phyloP scores from a whole-genome alignment of 1,139 yeast species.

The Geotrichum klebahnii region DNA sequence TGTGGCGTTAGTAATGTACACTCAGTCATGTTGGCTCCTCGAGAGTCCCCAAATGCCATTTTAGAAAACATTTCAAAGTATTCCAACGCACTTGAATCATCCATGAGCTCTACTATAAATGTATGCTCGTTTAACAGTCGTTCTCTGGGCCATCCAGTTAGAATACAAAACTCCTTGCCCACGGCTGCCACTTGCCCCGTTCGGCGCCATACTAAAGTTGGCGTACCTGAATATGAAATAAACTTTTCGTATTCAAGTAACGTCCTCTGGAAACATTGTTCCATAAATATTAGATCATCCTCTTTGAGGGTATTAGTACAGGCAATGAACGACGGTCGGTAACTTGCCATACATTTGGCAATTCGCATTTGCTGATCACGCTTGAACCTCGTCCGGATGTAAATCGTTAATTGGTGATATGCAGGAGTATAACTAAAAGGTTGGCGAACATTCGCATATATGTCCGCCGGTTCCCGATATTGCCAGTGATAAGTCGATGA shows the following conservation, averaged over 20 bases:
- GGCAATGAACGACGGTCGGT: constrained; percentile 88
- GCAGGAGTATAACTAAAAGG: constrained; percentile 91
- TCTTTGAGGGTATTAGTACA: constrained; percentile 84
- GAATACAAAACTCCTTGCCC: constrained; percentile 80
- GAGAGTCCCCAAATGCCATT: constrained; percentile 87
- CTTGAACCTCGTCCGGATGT: constrained; percentile 67
- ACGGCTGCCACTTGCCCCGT: constrained; percentile 93
- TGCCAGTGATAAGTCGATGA: constrained; percentile 9
- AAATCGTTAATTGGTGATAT: constrained; percentile 74
- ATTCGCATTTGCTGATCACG: constrained; percentile 69
- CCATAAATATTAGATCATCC: constrained; percentile 89
- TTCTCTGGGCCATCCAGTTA: constrained; percentile 82
- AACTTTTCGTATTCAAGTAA: constrained; percentile 79
- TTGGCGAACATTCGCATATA: constrained; percentile 33
- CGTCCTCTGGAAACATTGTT: constrained; percentile 89
- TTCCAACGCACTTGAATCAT: constrained; percentile 78
- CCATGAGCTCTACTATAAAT: constrained; percentile 84
- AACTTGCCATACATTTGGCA: constrained; percentile 85
- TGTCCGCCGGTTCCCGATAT: constrained; percentile 32
- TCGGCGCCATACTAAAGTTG: constrained; percentile 90
- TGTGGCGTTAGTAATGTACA: constrained; percentile 68
- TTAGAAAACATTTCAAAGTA: constrained; percentile 80
- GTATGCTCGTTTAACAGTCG: constrained; percentile 53
- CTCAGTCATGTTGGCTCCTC: constrained; percentile 80
- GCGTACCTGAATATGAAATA: constrained; percentile 81